Conservation (phyloP, 768 basidiomycete genomes). For the Phlebiopsis gigantea region DNA sequence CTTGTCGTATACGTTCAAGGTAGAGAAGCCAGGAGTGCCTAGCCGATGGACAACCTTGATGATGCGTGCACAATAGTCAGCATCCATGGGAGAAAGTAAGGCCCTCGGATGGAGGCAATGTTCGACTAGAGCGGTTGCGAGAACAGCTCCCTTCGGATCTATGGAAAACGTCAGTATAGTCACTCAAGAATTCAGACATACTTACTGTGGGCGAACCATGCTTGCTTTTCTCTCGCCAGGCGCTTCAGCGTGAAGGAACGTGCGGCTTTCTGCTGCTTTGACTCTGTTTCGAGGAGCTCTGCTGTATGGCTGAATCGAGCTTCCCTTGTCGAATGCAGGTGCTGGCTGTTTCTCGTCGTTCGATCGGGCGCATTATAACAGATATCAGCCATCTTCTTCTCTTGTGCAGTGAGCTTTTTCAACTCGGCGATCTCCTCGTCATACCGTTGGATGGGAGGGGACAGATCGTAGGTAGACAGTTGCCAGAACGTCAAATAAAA, state of each 20-base stretch:
- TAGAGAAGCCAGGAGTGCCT: conserved; percentile 88
- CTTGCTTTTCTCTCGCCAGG: conserved; percentile 67
- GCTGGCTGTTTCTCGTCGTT: conserved; percentile 56
- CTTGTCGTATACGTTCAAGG: conserved; percentile 79
- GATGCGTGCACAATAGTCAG: conserved; percentile 89
- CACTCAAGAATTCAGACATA: conserved; percentile 11
- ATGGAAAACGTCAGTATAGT: conserved; percentile 1
- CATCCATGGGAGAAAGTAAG: conserved; percentile 94
- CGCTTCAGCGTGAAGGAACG: conserved; percentile 75
- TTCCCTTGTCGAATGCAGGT: conserved; percentile 53
- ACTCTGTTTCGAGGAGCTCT: conserved; percentile 56
- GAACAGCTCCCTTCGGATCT: conserved; percentile 43
- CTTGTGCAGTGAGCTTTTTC: conserved; percentile 53
- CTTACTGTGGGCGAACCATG: conserved; percentile 75
- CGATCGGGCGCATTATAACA: conserved; percentile 64
- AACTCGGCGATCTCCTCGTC: conserved; percentile 68
- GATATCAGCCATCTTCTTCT: conserved; percentile 41
- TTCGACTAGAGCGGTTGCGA: conserved; percentile 69
- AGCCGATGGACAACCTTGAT: conserved; percentile 82
- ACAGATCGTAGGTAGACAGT: conserved; percentile 83
- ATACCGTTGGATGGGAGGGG: conserved; percentile 72
- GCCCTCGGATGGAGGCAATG: conserved; percentile 92
- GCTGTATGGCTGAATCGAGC: conserved; percentile 64
- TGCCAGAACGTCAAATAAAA: conserved; percentile 99
- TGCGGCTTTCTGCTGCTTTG: conserved; percentile 69